Evolutionary conservation across 345 rosid species (phyloP), one percentile per base, ranked within the genome.

Genomic region (Dovyalis caffra): DNA sequence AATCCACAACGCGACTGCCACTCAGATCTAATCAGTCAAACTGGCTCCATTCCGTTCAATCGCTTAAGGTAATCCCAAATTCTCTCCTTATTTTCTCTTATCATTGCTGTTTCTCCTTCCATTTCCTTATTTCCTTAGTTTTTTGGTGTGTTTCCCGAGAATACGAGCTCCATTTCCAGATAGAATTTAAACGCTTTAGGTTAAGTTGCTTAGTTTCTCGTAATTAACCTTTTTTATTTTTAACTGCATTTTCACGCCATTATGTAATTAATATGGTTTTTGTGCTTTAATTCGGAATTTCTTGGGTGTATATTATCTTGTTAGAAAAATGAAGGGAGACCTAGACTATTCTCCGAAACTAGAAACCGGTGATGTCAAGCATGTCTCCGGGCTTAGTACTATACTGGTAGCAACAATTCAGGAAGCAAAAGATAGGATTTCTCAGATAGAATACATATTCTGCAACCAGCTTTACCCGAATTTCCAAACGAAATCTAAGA

Each of bases 361-460:
- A 32, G 94, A 91, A 71, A 67, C 31, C 6, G 81, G 81, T 71
- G 92, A 86, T 80, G 74, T 75, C 8, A 89, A 87, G 81, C 77
- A 82, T 74, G 82, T 91, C 4, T 84, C 90, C 14, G 89, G 89
- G 64, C 92, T 89, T 58, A 93, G 97, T 77, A 77, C 94, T 7
- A 76, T 91, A 66, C 81, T 93, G 80, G 97, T 95, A 28, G 99
- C 97, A 0, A 86, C 97, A 16, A 93, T 95, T 72, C 90, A 95
- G 74, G 98, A 95, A 83, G 92, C 97, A 3, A 95, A 91, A 76
- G 99, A 91, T 58, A 80, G 89, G 74, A 90, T 95, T 68, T 89
- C 98, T 63, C 99, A 93, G 88, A 91, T 95, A 33, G 99, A 93
- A 78, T 90, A 90, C 73, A 87, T 95, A 16, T 95, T 91, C 80